Base-by-base conservation (phyloP, 305 asterid genomes). In the Rubia occidens region DNA sequence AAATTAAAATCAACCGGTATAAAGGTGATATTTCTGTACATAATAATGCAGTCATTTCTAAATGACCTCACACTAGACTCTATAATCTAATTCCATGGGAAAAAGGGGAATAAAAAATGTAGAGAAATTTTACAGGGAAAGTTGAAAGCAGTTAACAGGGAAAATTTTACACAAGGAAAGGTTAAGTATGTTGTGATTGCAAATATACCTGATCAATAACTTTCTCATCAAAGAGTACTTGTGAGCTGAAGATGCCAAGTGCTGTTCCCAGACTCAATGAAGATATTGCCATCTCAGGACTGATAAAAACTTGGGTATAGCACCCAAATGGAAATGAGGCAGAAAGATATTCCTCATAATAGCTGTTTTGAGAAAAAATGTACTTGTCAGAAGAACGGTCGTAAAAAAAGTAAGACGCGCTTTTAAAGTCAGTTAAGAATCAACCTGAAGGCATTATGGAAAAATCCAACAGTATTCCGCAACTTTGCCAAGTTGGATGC, bases 251-350 rank as follows among this genome's bases (percentile, higher is more conserved):
- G 78, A 95, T 85, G 81, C 94, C 83, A 77, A 85, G 75, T 75
- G 99, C 88, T 68, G 98, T 95, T 80, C 96, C 99, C 71, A 77
- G 74, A 76, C 87, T 85, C 80, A 82, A 82, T 8, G 95, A 88
- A 64, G 99, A 89, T 71, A 91, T 78, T 69, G 91, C 86, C 91
- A 95, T 91, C 83, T 89, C 99, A 69, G 99, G 92, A 74, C 91
- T 78, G 56, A 95, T 75, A 79, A 95, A 95, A 68, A 89, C 89
- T 87, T 95, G 99, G 65, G 82, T 75, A 82, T 95, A 95, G 51
- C 96, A 89, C 74, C 98, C 97, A 85, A 95, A 91, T 69, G 99
- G 99, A 89, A 89, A 91, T 72, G 87, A 66, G 49, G 94, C 87
- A 73, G 95, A 85, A 64, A 95, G 96, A 76, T 91, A 89, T 74